Percentiles rank a stretch among this genome's conserved stretches.
Evolutionary conservation across 2,329 filamentous ascomycete genomes (phyloP).

Genomic region (Aurifilum marmelostoma): DNA sequence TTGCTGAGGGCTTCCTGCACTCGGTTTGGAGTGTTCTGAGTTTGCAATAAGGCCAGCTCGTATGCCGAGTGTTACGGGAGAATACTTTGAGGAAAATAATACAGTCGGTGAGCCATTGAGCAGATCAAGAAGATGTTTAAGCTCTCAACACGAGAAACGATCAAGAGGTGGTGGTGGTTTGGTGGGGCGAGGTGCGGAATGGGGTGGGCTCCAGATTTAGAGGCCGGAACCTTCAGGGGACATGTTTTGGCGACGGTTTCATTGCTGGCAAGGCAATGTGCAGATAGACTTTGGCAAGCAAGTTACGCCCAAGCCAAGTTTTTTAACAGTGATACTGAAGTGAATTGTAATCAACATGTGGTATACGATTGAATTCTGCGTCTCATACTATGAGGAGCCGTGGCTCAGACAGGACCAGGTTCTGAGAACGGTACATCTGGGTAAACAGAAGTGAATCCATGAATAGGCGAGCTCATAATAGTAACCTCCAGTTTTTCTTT

Average conservation of each 20-base stretch:
- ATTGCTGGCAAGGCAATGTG: not conserved
- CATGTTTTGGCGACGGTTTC: not conserved
- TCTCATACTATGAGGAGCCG: not conserved
- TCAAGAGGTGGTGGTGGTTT: not conserved
- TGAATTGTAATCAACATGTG: not conserved
- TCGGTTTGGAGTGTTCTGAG: not conserved
- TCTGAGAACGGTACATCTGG: slow-evolving; percentile 13
- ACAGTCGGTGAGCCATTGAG: not conserved
- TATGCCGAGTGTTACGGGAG: not conserved
- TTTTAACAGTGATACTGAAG: not conserved
- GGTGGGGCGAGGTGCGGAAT: not conserved
- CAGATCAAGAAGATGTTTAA: not conserved
- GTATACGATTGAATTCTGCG: not conserved
- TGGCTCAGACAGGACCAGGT: not conserved
- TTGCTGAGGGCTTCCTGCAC: too few relatives aligned
- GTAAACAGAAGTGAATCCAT: slow-evolving; percentile 5
- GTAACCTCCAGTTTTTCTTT: too few relatives aligned
- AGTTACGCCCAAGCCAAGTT: not conserved
- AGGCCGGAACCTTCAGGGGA: not conserved
- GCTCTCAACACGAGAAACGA: too few relatives aligned
- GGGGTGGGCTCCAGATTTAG: not conserved
- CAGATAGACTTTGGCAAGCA: not conserved
- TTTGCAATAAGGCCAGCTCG: not conserved
- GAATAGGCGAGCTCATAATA: not conserved
- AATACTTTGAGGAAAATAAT: not conserved